Conservation (phyloP, 768 basidiomycete species). For the Sporobolomyces roseus region DNA sequence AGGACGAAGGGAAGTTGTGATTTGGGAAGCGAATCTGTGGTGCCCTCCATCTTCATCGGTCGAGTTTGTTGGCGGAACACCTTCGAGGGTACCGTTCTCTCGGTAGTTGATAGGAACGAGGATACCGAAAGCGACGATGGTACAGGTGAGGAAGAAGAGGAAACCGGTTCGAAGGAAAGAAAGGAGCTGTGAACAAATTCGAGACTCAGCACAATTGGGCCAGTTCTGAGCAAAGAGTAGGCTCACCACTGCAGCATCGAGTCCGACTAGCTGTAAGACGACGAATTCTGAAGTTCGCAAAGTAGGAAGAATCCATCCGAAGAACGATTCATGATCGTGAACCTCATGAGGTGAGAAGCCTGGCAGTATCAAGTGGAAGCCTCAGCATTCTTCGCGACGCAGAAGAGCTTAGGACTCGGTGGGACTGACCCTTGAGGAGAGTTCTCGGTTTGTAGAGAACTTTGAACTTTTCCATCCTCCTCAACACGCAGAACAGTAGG, state of each 20-base stretch:
- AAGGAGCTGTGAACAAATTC: slow-evolving; percentile 60
- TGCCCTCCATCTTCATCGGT: slow-evolving; percentile 13
- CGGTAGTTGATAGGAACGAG: slow-evolving; percentile 94
- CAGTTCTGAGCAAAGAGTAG: neutral
- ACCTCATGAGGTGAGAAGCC: slow-evolving; percentile 92
- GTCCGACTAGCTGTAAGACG: slow-evolving; percentile 88
- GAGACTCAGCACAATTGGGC: neutral
- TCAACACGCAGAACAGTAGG: slow-evolving; percentile 79
- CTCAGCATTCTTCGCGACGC: neutral
- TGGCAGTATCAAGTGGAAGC: slow-evolving; percentile 46
- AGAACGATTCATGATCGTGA: slow-evolving; percentile 77
- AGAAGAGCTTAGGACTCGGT: no score
- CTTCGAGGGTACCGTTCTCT: slow-evolving; percentile 59
- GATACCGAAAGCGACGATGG: slow-evolving; percentile 72
- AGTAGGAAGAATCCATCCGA: slow-evolving; percentile 95
- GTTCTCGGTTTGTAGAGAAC: slow-evolving; percentile 87
- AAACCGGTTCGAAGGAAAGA: slow-evolving; percentile 96
- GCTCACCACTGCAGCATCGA: slow-evolving; percentile 91
- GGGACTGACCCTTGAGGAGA: slow-evolving; percentile 73
- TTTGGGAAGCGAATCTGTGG: neutral
- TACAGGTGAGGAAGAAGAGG: slow-evolving; percentile 80
- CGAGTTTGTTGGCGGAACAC: slow-evolving; percentile 43
- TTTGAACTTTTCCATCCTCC: slow-evolving; percentile 70
- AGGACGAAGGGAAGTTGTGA: slow-evolving; percentile 54
- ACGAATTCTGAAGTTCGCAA: slow-evolving; percentile 85